Base-by-base conservation (phyloP, 2,329 filamentous ascomycete genomes). In the Epichloe gansuensis region DNA sequence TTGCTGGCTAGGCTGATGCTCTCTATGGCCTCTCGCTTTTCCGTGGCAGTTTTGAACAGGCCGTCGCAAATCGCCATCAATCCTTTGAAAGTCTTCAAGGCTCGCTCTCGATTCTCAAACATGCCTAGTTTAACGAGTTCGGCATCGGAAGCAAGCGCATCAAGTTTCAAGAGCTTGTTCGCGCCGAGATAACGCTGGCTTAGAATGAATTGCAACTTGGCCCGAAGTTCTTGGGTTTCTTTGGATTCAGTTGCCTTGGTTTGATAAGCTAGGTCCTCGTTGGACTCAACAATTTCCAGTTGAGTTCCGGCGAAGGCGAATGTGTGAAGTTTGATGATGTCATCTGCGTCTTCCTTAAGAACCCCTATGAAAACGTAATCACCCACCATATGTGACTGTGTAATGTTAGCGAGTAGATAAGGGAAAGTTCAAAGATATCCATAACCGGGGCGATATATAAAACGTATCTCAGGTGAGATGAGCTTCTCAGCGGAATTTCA, bases 11-110 rank as follows among this genome's bases (percentile, higher is more conserved):
- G 77, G 39, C 84, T 87, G 60, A 97, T 84, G 62, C 88, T 91
- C 57, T 84, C 74, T 47, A 98, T 84, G 4, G 85, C 84, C 46
- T 89, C 84, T 48, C 82, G 78, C 66, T 90, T 90, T 48, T 85
- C 82, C 54, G 84, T 74, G 12, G 77, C 64, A 2, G 78, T 83
- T 58, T 84, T 82, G 71, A 95, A 95, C 17, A 85, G 77, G 55
- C 80, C 73, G 50, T 94, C 83, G 64, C 87, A 89, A 46, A 96
- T 82, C 54, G 81, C 82, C 87, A 97, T 95, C 55, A 97, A 75
- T 1, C 87, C 91, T 50, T 87, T 87, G 70, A 97, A 96, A 56
- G 95, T 87, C 66, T 96, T 98, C 56, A 85, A 79, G 45, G 86
- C 82, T 1, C 82, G 83, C 3, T 84, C 81, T 53, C 77, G 79